Conservation (phyloP, 2,329 filamentous ascomycete species). For the Fusarium marasasianum region DNA sequence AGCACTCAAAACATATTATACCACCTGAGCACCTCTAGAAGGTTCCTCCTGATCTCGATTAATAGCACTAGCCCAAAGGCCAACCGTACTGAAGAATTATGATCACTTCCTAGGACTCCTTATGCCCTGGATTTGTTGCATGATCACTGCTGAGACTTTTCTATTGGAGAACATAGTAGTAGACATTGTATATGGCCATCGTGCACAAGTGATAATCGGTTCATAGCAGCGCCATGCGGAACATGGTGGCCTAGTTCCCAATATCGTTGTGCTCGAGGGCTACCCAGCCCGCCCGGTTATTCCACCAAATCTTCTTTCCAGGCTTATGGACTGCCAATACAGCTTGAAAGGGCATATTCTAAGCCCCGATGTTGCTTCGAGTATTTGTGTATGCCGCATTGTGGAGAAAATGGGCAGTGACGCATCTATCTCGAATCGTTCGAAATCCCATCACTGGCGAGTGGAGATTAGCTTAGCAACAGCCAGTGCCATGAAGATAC, state of each 20-base stretch:
- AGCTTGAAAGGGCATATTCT: rapidly evolving
- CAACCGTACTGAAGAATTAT: neutral
- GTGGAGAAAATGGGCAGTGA: neutral
- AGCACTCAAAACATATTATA: neutral
- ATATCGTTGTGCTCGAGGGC: neutral
- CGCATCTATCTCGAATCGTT: neutral
- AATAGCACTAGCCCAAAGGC: neutral
- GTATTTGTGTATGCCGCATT: neutral
- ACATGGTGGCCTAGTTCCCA: neutral
- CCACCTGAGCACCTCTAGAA: neutral
- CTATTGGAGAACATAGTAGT: neutral
- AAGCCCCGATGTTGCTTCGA: neutral
- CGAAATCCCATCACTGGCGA: constrained; percentile 6
- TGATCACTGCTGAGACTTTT: neutral
- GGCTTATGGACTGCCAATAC: neutral
- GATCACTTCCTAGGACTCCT: neutral
- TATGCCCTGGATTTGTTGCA: neutral
- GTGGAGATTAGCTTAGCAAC: neutral
- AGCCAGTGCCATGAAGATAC: neutral
- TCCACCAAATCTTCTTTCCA: neutral
- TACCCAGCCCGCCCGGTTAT: neutral
- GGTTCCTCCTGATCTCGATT: neutral
- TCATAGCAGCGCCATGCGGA: neutral
- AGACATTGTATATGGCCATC: neutral
- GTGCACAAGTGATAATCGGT: neutral